Evolutionary conservation across 2,329 filamentous ascomycete species (phyloP), one percentile per base, ranked within the genome.

Genomic region (Trichoderma citrinoviride): DNA sequence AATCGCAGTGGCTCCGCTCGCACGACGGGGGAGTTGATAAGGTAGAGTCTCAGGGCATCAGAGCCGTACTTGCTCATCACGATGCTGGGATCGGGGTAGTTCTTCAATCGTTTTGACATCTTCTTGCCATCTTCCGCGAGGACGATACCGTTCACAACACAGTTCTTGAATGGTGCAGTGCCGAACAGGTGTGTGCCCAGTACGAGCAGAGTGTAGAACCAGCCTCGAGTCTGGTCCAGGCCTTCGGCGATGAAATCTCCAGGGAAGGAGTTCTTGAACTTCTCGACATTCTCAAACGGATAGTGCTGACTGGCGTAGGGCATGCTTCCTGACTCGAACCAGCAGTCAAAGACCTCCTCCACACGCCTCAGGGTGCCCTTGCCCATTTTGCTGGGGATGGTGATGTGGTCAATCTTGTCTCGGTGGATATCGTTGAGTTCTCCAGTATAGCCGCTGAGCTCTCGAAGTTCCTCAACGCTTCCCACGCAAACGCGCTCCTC

Each of bases 281-380:
- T 85, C 10, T 93, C 91, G 70, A 88, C 86, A 73, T 95, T 95
- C 78, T 94, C 90, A 73, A 97, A 97, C 7, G 93, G 93, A 74
- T 96, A 97, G 76, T 97, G 93, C 68, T 90, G 87, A 69, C 90
- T 93, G 47, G 92, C 91, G 74, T 96, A 97, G 2, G 93, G 93
- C 93, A 97, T 97, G 74, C 90, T 93, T 67, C 93, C 93, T 49
- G 93, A 97, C 77, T 97, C 93, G 68, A 97, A 96, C 93, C 93
- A 97, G 75, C 93, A 97, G 78, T 97, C 93, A 71, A 97, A 97
- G 5, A 97, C 92, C 75, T 97, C 93, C 58, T 92, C 89, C 10
- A 95, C 85, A 70, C 93, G 88, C 71, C 85, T 88, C 67, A 97
- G 80, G n/a, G 84, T 82, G 21, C 93, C 93, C 74, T 94, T 96